These are phyloP conservation scores for Aphanomyces astaci DNA, from an alignment of 352 stramenopile genomes.

Conservation along the genomic window DNA sequence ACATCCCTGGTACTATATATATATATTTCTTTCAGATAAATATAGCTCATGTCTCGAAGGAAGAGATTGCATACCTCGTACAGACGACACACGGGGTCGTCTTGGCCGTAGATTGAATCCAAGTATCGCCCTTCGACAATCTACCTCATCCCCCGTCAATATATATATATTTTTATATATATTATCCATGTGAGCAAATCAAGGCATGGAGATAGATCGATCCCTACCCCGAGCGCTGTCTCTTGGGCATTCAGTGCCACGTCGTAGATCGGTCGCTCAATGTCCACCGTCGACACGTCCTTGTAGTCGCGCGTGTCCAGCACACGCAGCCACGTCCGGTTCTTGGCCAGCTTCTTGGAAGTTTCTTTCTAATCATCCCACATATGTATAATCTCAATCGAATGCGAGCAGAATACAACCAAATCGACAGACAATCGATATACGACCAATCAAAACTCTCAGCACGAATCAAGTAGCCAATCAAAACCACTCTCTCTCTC, in stretches of 20 bases:
- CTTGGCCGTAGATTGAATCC: slow-evolving; percentile 42
- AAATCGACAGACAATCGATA: too few species aligned
- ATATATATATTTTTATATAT: too few species aligned
- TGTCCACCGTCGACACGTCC: slow-evolving; percentile 76
- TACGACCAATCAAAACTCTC: too few species aligned
- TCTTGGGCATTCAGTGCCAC: slow-evolving; percentile 55
- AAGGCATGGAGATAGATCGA: background rate
- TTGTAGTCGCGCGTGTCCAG: slow-evolving; percentile 74
- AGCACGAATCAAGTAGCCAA: too few species aligned
- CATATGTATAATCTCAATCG: background rate
- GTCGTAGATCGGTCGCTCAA: slow-evolving; percentile 71
- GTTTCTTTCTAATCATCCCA: slow-evolving; percentile 25
- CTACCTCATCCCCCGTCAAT: slow-evolving; percentile 16
- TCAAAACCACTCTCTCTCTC: too few species aligned
- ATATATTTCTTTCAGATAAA: too few species aligned
- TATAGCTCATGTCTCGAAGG: too few species aligned
- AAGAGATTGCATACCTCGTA: slow-evolving; percentile 50
- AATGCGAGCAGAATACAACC: too few species aligned
- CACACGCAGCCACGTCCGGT: slow-evolving; percentile 81
- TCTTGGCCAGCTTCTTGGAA: slow-evolving; percentile 38
- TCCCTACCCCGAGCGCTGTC: slow-evolving; percentile 40
- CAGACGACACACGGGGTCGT: slow-evolving; percentile 74
- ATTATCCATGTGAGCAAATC: too few species aligned
- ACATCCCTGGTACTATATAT: too few species aligned
- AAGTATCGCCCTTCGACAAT: slow-evolving; percentile 68